These are phyloP conservation scores for Venturia nashicola DNA, from an alignment of 2,329 filamentous ascomycete species.

Conservation along the genomic window DNA sequence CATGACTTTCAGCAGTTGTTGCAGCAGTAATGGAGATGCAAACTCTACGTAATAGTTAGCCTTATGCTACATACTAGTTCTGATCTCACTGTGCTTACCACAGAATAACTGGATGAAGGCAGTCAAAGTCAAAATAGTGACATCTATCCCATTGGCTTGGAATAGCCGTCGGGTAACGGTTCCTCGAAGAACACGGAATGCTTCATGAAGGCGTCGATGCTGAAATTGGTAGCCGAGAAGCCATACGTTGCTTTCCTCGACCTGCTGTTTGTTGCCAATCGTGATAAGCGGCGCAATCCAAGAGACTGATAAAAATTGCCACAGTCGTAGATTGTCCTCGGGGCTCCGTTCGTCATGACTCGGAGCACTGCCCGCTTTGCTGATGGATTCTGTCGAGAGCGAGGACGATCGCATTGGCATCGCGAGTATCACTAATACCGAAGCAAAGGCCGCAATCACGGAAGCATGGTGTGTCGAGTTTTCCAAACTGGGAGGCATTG, in stretches of 20 bases:
- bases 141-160: constrained; percentile 17
- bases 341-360: constrained; percentile 52
- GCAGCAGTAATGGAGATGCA: constrained; percentile 53
- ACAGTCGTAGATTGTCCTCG: constrained; percentile 67
- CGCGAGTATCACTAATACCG: constrained; percentile 41
- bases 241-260: constrained; percentile 76
- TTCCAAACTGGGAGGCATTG: neutral
- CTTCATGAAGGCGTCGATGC: constrained; percentile 59
- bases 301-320: constrained; percentile 73
- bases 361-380: constrained; percentile 42
- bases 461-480: constrained; percentile 21
- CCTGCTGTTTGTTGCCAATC: constrained; percentile 49
- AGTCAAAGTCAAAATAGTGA: constrained; percentile 24
- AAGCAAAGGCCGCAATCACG: constrained; percentile 25
- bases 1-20: constrained; percentile 57
- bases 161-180: constrained; percentile 54
- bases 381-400: constrained; percentile 45
- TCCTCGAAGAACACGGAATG: constrained; percentile 61
- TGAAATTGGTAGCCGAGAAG: constrained; percentile 68
- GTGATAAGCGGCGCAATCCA: constrained; percentile 70
- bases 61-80: neutral
- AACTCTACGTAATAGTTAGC: neutral
- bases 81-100: constrained; percentile 24
- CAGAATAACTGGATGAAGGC: constrained; percentile 50
- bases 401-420: constrained; percentile 59